These are phyloP conservation scores for Colletotrichum destructivum DNA, from an alignment of 2,329 filamentous ascomycete species.

Conservation along the genomic window DNA sequence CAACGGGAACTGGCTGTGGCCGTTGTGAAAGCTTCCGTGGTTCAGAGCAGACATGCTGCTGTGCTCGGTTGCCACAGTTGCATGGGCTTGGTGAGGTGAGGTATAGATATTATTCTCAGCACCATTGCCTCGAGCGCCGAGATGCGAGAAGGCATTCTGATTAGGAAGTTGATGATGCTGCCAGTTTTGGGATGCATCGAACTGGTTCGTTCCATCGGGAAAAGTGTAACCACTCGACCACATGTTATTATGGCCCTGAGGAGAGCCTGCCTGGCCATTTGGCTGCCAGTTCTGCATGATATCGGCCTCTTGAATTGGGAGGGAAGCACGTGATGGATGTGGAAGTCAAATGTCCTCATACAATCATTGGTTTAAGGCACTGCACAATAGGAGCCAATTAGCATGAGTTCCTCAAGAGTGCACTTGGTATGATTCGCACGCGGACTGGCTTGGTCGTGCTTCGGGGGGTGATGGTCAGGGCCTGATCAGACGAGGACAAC, in stretches of 20 bases:
- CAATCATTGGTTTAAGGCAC: slow-evolving; percentile 34
- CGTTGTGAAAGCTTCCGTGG: slow-evolving; percentile 36
- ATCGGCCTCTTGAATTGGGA: slow-evolving; percentile 2
- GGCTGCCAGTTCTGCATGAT: slow-evolving; percentile 44
- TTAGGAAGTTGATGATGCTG: slow-evolving; percentile 53
- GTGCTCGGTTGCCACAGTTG: slow-evolving; percentile 33
- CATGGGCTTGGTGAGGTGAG: slow-evolving; percentile 39
- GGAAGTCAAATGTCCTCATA: slow-evolving; percentile 30
- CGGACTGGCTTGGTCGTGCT: slow-evolving; percentile 24
- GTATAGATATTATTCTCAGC: slow-evolving; percentile 44
- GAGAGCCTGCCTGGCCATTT: slow-evolving; percentile 39
- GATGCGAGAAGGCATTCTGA: slow-evolving; percentile 52
- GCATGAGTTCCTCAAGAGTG: slow-evolving; percentile 22
- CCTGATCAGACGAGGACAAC: slow-evolving; percentile 26
- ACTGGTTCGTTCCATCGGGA: slow-evolving; percentile 47
- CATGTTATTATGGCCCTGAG: slow-evolving; percentile 40
- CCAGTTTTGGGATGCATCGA: slow-evolving; percentile 57
- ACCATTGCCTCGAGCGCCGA: slow-evolving; percentile 55
- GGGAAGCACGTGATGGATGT: slow-evolving; percentile 30
- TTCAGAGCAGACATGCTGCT: slow-evolving; percentile 28
- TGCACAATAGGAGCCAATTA: slow-evolving; percentile 39
- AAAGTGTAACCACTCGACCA: slow-evolving; percentile 37
- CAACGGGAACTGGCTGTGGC: slow-evolving; percentile 35
- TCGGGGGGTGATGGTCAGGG: slow-evolving; percentile 4
- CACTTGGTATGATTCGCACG: slow-evolving; percentile 27